phyloP scores from a whole-genome alignment of 805 yeast species.

The Metschnikowia hibisci region DNA sequence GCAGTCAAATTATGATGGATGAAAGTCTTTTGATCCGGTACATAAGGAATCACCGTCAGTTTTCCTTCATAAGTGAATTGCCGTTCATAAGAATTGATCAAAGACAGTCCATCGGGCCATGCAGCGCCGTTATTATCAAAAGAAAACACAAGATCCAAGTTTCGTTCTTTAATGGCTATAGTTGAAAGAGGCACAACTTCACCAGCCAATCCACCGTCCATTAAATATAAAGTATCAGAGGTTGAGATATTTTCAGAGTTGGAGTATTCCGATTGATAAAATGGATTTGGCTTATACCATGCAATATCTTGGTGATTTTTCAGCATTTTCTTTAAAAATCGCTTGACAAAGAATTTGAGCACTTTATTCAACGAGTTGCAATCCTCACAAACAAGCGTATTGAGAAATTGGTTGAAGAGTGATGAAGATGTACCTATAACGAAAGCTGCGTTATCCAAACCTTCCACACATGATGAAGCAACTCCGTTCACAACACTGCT shows the following conservation, averaged over 20 bases:
- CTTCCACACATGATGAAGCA: conserved; percentile 28
- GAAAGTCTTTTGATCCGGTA: conserved; percentile 67
- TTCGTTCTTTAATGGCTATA: conserved; percentile 31
- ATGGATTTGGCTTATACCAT: conserved; percentile 35
- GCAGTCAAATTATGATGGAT: conserved; percentile 56
- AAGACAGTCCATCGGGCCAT: conserved; percentile 36
- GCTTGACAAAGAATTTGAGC: conserved; percentile 24
- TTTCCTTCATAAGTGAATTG: conserved; percentile 43
- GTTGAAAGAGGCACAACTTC: conserved; percentile 35
- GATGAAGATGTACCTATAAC: conserved; percentile 39
- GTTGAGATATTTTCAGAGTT: conserved; percentile 22
- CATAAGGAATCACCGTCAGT: conserved; percentile 71
- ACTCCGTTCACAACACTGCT: conserved; percentile 30
- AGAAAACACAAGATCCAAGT: conserved; percentile 35
- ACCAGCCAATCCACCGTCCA: conserved; percentile 41
- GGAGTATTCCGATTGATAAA: conserved; percentile 29
- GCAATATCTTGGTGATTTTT: conserved; percentile 30
- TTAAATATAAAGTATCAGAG: conserved; percentile 31
- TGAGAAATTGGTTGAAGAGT: conserved; percentile 34
- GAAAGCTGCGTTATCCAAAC: conserved; percentile 40
- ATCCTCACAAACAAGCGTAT: conserved; percentile 32
- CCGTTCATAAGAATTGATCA: conserved; percentile 31
- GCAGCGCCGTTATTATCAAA: conserved; percentile 29
- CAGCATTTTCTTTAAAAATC: conserved; percentile 26
- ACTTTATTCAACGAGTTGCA: conserved; percentile 24